Percentiles rank a stretch among this genome's conserved stretches.
Conservation (phyloP, 306 rosid species). For the Cicer yamashitae region DNA sequence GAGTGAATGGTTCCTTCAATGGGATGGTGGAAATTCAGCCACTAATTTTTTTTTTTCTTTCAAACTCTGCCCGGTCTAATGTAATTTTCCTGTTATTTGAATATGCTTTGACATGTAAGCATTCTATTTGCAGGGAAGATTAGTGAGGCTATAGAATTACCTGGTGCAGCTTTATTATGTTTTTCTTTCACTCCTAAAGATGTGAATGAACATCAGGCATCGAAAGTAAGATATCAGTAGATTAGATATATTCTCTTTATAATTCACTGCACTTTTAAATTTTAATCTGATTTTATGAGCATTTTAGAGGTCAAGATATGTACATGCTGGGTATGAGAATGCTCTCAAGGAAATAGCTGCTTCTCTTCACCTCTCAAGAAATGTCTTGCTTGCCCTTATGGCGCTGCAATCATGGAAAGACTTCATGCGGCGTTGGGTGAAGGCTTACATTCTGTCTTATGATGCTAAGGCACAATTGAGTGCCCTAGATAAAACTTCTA, state of each 20-base stretch:
- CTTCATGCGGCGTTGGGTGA: constrained; percentile 82
- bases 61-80: constrained; percentile 20
- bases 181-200: constrained; percentile 74
- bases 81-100: constrained; percentile 35
- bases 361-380: constrained; percentile 91
- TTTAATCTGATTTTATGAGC: constrained; percentile 41
- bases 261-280: constrained; percentile 36
- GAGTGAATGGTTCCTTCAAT: constrained; percentile 29
- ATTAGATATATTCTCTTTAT: constrained; percentile 36
- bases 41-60: constrained; percentile 21
- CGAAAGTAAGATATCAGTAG: constrained; percentile 60
- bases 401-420: constrained; percentile 93
- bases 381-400: constrained; percentile 76
- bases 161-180: constrained; percentile 88
- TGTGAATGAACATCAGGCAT: constrained; percentile 54
- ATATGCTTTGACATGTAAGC: constrained; percentile 38
- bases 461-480: constrained; percentile 61
- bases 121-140: constrained; percentile 62
- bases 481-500: constrained; percentile 70
- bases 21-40: constrained; percentile 24
- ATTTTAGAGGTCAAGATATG: constrained; percentile 64
- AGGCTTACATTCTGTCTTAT: constrained; percentile 59
- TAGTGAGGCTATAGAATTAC: constrained; percentile 64
- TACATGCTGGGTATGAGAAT: constrained; percentile 72
- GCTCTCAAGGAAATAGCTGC: constrained; percentile 76